Evolutionary conservation across 306 rosid species (phyloP), one percentile per base, ranked within the genome.

Genomic region (Rosa lucieae): DNA sequence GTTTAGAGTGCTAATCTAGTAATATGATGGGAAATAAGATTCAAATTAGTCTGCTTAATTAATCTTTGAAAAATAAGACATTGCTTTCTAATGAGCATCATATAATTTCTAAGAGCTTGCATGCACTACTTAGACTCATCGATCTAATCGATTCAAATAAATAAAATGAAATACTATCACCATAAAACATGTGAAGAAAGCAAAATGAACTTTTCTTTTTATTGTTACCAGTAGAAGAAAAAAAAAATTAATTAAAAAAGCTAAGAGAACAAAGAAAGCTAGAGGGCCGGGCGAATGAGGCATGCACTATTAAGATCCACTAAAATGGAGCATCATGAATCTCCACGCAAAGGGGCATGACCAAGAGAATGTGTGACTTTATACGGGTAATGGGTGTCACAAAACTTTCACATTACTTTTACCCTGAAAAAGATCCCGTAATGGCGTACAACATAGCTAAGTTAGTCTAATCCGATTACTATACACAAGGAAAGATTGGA

Each of bases 261-360:
- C 68, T 87, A 68, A 75, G 87, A 78, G 78, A 82, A 83, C 18
- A 88, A 82, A 65, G 72, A 83, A 89, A 90, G 37, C 37, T 32
- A 32, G 86, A 88, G 80, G 72, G 29, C 29, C 29, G 29, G 29
- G 29, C 40, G 72, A 67, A 35, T n/a, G 66, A 70, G 47, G 88
- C 90, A 90, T 84, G 90, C 91, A 78, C 85, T 84, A 83, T 80
- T 81, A 88, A 78, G 88, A 90, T 87, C 87, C 93, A 90, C 91
- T 84, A 84, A 84, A 89, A 82, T 55, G 81, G 79, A 84, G 83
- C 87, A 92, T 85, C 69, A 84, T 90, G 95, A 86, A 90, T 90
- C 93, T 87, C 86, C 70, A 83, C 70, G 77, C 86, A 90, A 83
- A 87, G 90, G 73, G 78, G 32, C 5, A 58, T 53, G 76, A 40